A percentile compares a stretch with the other conserved stretches of the same genome.
Evolutionary conservation across 306 rosid species (phyloP).

Genomic region (Vigna unguiculata): DNA sequence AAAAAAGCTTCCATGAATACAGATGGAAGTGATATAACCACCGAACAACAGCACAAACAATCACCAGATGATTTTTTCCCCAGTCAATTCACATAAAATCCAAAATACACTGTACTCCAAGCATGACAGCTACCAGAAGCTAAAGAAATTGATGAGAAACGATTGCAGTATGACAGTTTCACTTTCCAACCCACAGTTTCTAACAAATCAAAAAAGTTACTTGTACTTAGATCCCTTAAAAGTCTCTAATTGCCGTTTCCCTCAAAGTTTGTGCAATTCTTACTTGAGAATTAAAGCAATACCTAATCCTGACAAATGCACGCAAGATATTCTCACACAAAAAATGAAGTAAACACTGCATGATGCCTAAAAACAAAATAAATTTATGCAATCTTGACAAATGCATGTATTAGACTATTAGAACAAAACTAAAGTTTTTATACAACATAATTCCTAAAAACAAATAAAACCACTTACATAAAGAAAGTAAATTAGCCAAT

Average conservation of each 20-base stretch:
- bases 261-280: neutral
- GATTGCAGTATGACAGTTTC: neutral
- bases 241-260: neutral
- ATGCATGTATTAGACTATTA: neutral
- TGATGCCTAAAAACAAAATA: neutral
- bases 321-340: neutral
- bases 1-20: neutral
- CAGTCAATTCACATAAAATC: slow-evolving; percentile 1
- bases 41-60: neutral
- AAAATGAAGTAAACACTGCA: neutral
- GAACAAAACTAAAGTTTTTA: neutral
- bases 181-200: too few species aligned
- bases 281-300: neutral
- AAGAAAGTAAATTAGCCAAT: neutral
- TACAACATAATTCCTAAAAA: neutral
- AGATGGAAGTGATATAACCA: neutral
- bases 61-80: neutral
- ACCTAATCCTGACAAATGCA: neutral
- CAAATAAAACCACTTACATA: neutral
- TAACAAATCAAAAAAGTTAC: too few species aligned
- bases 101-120: neutral
- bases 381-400: neutral
- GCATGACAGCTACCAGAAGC: slow-evolving; percentile 16
- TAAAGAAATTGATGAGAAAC: slow-evolving; percentile 2
- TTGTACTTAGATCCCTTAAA: neutral